Percentiles rank a stretch among this genome's conserved stretches.
Evolutionary conservation across 106 monocot species (phyloP).

Genomic region (Narthecium ossifragum): DNA sequence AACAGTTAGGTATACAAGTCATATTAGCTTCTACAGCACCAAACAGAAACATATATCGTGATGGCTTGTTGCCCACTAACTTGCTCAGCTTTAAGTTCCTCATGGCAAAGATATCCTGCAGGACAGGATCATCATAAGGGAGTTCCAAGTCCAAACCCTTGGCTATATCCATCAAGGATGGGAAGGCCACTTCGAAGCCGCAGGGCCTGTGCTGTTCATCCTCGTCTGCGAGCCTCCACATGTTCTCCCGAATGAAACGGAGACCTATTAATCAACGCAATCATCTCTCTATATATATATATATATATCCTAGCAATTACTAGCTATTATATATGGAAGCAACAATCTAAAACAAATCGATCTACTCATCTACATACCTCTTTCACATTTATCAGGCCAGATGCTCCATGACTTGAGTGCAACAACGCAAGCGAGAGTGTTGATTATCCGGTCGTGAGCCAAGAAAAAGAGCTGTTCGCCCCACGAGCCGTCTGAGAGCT

Average conservation of each 20-base stretch:
- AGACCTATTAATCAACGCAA: slow-evolving; percentile 27
- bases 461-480: slow-evolving; percentile 52
- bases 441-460: slow-evolving; percentile 82
- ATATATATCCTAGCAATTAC: not conserved
- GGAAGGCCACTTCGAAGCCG: slow-evolving; percentile 87
- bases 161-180: slow-evolving; percentile 77
- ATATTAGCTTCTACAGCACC: too few species aligned
- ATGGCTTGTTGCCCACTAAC: slow-evolving; percentile 16
- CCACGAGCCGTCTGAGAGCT: slow-evolving; percentile 86
- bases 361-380: slow-evolving; percentile 29
- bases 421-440: slow-evolving; percentile 85
- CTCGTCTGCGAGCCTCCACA: slow-evolving; percentile 63
- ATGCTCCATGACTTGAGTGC: slow-evolving; percentile 56
- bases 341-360: not conserved
- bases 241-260: slow-evolving; percentile 53
- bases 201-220: slow-evolving; percentile 69
- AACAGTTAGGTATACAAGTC: too few species aligned
- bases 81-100: slow-evolving; percentile 68
- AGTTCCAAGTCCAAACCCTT: slow-evolving; percentile 41
- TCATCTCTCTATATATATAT: not conserved
- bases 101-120: slow-evolving; percentile 51
- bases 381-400: slow-evolving; percentile 31
- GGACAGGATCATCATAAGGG: slow-evolving; percentile 46
- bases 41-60: too few species aligned
- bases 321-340: not conserved